A percentile compares a stretch with the other conserved stretches of the same genome.
These are phyloP conservation scores for Porphyrellus sp. DNA, from an alignment of 1,284 basidiomycete species.

Conservation along the genomic window DNA sequence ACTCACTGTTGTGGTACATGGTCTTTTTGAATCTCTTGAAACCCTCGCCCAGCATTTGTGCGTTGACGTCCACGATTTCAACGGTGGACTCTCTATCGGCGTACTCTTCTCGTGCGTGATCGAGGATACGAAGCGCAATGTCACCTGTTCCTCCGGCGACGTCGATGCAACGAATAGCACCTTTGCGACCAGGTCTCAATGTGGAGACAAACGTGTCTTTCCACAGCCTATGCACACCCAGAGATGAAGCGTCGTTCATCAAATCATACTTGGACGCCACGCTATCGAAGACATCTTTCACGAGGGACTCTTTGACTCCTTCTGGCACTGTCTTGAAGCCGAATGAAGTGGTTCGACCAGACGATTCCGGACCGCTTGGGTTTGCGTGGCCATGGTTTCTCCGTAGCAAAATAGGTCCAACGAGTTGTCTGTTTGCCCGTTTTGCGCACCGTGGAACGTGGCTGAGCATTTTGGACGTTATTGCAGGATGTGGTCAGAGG, in stretches of 20 bases:
- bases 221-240: slow-evolving; percentile 96
- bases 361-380: slow-evolving; percentile 10
- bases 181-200: slow-evolving; percentile 75
- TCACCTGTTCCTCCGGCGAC: slow-evolving; percentile 98
- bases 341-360: slow-evolving; percentile 72
- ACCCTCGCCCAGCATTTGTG: slow-evolving; percentile 93
- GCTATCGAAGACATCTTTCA: slow-evolving; percentile 92
- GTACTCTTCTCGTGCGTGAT: slow-evolving; percentile 87
- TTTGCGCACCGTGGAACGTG: slow-evolving; percentile 17
- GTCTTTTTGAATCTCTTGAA: slow-evolving; percentile 89
- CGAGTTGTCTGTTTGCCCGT: slow-evolving; percentile 12
- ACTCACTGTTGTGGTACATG: slow-evolving; percentile 93
- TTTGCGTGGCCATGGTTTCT: slow-evolving; percentile 23
- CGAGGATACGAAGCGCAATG: slow-evolving; percentile 92
- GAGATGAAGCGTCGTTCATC: slow-evolving; percentile 98
- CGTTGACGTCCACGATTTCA: slow-evolving; percentile 93
- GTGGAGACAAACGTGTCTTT: slow-evolving; percentile 89
- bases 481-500: background rate
- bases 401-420: slow-evolving; percentile 14
- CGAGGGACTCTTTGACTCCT: slow-evolving; percentile 72
- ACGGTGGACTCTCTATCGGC: slow-evolving; percentile 87
- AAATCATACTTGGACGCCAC: slow-evolving; percentile 96
- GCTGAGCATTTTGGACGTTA: slow-evolving; percentile 19
- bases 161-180: slow-evolving; percentile 82
- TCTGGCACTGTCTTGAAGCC: slow-evolving; percentile 88